These are phyloP conservation scores for Musa itinerans DNA, from an alignment of 176 grass and related monocot genomes.

Conservation along the genomic window DNA sequence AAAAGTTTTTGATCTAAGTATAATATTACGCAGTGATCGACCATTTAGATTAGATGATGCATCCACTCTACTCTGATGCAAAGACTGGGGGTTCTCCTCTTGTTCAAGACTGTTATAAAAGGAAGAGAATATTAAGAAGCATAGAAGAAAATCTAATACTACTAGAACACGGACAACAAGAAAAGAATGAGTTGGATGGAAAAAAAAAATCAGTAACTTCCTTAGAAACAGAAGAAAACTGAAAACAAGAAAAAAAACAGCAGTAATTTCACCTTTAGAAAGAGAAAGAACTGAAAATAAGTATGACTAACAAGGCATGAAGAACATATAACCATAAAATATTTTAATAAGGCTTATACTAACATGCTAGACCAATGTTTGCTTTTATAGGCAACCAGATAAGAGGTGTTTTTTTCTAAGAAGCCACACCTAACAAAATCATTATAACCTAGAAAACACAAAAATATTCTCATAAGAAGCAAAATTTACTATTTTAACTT, in stretches of 20 bases:
- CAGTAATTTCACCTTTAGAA: background rate
- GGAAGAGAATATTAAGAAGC: background rate
- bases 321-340: too few species aligned
- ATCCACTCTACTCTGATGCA: conserved; percentile 72
- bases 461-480: too few species aligned
- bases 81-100: conserved; percentile 50
- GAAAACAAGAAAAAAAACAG: background rate
- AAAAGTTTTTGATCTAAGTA: conserved; percentile 91
- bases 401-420: too few species aligned
- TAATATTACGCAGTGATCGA: conserved; percentile 55
- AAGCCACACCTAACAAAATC: too few species aligned
- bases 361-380: too few species aligned
- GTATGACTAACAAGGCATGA: too few species aligned
- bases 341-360: too few species aligned
- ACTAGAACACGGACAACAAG: background rate
- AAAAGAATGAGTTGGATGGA: background rate
- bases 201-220: background rate
- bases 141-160: background rate
- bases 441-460: too few species aligned
- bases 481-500: too few species aligned
- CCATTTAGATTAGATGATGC: conserved; percentile 80
- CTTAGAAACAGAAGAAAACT: background rate
- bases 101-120: conserved; percentile 44
- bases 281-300: too few species aligned
- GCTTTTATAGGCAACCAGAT: too few species aligned